These are phyloP conservation scores for Pseudognaphalium luteoalbum DNA, from an alignment of 129 eudicot species.

Conservation along the genomic window DNA sequence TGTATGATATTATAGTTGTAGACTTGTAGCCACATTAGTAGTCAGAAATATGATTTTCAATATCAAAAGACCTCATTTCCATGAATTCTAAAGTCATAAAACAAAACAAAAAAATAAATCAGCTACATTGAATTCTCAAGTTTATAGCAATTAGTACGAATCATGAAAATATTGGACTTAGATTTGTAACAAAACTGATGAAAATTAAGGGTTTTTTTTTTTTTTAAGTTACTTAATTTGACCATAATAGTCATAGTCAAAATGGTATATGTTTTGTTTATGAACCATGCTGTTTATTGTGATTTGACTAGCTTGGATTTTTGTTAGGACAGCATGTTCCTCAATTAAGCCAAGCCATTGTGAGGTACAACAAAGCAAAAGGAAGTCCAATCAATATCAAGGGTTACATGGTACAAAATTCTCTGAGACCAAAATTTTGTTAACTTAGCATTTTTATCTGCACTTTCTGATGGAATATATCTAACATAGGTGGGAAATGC, in stretches of 20 bases:
- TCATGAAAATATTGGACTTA: not conserved
- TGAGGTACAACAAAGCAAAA: conserved; percentile 47
- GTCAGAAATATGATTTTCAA: not conserved
- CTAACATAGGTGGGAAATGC: conserved; percentile 85
- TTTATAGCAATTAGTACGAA: not conserved
- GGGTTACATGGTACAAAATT: conserved; percentile 75
- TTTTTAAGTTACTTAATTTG: not conserved
- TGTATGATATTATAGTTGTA: too few species aligned
- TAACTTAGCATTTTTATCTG: not conserved
- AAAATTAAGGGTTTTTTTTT: not conserved
- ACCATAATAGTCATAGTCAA: not conserved
- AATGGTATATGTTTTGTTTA: not conserved
- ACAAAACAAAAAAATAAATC: too few species aligned
- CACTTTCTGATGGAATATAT: not conserved
- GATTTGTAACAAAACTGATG: not conserved
- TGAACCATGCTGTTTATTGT: conserved; percentile 4
- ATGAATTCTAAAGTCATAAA: too few species aligned
- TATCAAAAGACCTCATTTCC: not conserved
- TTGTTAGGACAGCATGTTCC: conserved; percentile 90
- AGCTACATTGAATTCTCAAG: not conserved
- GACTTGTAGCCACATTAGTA: too few species aligned
- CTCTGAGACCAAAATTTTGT: not conserved
- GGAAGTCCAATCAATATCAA: conserved; percentile 57
- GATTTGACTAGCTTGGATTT: conserved; percentile 10
- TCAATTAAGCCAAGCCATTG: conserved; percentile 73